Evolutionary conservation across 768 basidiomycete genomes (phyloP), one percentile per base, ranked within the genome.

Genomic region (Russula sp.): DNA sequence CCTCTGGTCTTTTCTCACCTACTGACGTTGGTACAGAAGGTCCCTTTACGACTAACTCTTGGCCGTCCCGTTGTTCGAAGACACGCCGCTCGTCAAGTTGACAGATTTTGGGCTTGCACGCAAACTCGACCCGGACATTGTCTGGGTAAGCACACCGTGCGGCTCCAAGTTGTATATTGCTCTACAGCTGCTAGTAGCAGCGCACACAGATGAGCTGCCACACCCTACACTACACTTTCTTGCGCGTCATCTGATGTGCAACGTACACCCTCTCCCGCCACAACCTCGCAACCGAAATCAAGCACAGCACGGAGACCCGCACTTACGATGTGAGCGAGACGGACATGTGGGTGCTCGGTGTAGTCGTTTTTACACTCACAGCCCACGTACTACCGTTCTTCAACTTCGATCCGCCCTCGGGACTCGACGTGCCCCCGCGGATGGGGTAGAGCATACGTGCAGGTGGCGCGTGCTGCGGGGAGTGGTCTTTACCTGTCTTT

Each of bases 41-140:
- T 69, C 81, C 92, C 53, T 78, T 94, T 50, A 89, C 89, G 0
- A 77, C 80, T 2, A 72, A 27, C 27, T 27, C 27, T 27, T 27
- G 27, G 27, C 27, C 27, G 27, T 27, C 2, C 27, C 27, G 2
- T 27, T 27, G 27, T 27, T 27, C 27, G 27, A 27, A 27, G 27
- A 27, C 27, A 27, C 27, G 78, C 64, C 64, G 1, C 78, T 94
- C 5, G 77, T 94, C 74, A 92, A 93, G 71, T 78, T 94, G 10
- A 88, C 89, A 48, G 92, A 94, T 71, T 94, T 94, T 70, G 91
- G 92, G 7, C 82, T 96, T n/a, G 85, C 91, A 14, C 80, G 91
- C 31, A 92, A 92, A 73, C 84, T 94, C 66, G 83, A 89, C 68
- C 79, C 85, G 16, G 74, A 79, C 6, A 68, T 76, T 1, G 87